Percentiles rank a stretch among this genome's conserved stretches.
phyloP scores from a whole-genome alignment of 345 rosid genomes.

The Eucalyptus virginea region DNA sequence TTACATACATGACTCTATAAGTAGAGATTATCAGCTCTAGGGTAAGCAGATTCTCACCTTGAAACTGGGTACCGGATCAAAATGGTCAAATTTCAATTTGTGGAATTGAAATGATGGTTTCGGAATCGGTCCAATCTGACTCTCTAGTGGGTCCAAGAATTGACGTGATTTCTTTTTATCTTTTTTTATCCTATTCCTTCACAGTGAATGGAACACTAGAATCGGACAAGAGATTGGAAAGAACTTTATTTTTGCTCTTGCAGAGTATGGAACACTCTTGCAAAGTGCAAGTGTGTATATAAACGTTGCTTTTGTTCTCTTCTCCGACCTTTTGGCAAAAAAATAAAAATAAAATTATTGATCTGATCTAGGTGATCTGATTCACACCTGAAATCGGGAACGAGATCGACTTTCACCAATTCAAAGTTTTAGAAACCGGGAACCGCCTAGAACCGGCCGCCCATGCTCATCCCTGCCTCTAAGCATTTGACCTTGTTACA shows the following conservation, averaged over 20 bases:
- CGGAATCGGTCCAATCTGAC: background rate
- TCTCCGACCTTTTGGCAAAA: background rate
- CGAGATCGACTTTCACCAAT: rapidly evolving
- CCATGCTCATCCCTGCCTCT: background rate
- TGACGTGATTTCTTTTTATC: background rate
- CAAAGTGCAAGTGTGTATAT: background rate
- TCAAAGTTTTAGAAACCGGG: background rate
- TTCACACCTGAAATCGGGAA: background rate
- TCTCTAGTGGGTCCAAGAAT: background rate
- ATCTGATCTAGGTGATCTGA: too few relatives aligned
- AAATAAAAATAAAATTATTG: too few relatives aligned
- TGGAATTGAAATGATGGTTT: background rate
- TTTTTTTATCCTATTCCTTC: background rate
- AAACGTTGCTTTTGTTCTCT: background rate
- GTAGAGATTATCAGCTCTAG: background rate
- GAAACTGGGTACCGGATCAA: background rate
- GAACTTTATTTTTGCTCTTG: background rate
- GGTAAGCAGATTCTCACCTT: background rate
- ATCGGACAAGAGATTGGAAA: background rate
- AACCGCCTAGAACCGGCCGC: background rate
- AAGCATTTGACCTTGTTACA: background rate
- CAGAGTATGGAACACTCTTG: background rate
- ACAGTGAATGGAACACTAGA: background rate
- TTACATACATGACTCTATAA: background rate
- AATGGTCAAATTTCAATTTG: background rate